Evolutionary conservation across 306 rosid genomes (phyloP), one percentile per base, ranked within the genome.

Genomic region (Astragalus glycyphyllos): DNA sequence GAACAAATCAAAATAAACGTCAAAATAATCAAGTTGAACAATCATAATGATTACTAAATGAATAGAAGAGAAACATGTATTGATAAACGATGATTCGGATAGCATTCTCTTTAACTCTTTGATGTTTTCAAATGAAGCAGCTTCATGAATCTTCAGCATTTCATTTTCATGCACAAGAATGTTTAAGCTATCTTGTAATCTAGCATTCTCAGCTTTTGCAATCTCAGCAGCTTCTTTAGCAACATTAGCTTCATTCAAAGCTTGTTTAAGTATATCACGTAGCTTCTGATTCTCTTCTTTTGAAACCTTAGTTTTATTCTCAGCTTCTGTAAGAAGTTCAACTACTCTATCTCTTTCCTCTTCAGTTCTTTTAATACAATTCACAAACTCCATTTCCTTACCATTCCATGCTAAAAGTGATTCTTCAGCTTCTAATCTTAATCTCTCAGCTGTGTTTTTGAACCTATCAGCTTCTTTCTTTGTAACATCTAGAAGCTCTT

Each of bases 251-350:
- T 94, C 98, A 50, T 79, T 94, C 67, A 94, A 58, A 0, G 97
- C 98, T 40, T 94, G 98, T 66, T 94, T 94, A 3, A 94, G 87
- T 67, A 94, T 90, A 68, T 94, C 98, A 0, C 98, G 82, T 38
- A 94, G 4, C 79, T 88, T 90, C 5, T 80, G 85, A 50, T 81
- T 90, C 48, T 93, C 98, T 54, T 84, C 97, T 78, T 85, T 93
- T 0, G 98, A 82, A 10, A 57, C 68, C 58, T 38, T 60, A 5
- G 6, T 57, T 45, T 78, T 84, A 37, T 13, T 54, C 60, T 88
- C 93, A 0, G 83, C 84, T 11, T 72, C 86, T 0, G 29, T 72
- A 0, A 88, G 51, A 49, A 65, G 12, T 5, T 85, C 90, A 8
- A 65, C 48, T 47, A 85, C 38, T 38, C 79, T 77, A 4, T 4